Base-by-base conservation (phyloP, 2,329 filamentous ascomycete species). In the Acrocalymma vagum region DNA sequence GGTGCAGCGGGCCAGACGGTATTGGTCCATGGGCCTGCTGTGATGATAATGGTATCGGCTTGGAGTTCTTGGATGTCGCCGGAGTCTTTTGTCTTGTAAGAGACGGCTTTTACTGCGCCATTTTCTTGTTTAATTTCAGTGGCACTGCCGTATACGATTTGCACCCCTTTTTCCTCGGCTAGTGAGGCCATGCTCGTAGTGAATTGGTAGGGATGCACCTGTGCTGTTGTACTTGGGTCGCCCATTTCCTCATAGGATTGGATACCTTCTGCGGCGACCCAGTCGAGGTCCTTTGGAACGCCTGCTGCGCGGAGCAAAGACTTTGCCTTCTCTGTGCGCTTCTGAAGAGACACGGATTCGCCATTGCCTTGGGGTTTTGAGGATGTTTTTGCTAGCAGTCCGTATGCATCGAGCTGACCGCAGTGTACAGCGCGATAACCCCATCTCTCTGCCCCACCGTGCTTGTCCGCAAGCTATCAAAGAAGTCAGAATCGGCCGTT, bases 181-280 rank as follows among this genome's bases (percentile, higher is more conserved):
- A 96, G 78, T 27, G 83, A 76, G 4, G 88, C 89, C 51, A 97
- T 95, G 11, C 85, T 79, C 0, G 83, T 93, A 0, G 94, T 97
- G 64, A 99, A 97, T 29, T 90, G 85, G 48, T 86, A 88, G 0
- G 94, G 94, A 61, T 99, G 93, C 3, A 97, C 93, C 71, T 99
- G 94, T 0, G 94, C 89, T 2, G 94, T 97, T 47, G 90, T 88
- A 1, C 79, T 80, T 1, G 84, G 82, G 3, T 83, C 85, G 2
- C 90, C 90, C 90, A 97, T 96, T 63, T 87, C 84, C 22, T 89
- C 83, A 71, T 95, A 97, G 14, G 78, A 77, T 37, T 75, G 74
- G 15, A 95, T 72, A 2, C 85, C 74, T 4, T 85, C 82, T 2
- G 79, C 72, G 36, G 88, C 82, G 27, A 97, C 78, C 91, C 92